Evolutionary conservation across 208 protist species (phyloP).

Genomic region (Crithidia expoeki): DNA sequence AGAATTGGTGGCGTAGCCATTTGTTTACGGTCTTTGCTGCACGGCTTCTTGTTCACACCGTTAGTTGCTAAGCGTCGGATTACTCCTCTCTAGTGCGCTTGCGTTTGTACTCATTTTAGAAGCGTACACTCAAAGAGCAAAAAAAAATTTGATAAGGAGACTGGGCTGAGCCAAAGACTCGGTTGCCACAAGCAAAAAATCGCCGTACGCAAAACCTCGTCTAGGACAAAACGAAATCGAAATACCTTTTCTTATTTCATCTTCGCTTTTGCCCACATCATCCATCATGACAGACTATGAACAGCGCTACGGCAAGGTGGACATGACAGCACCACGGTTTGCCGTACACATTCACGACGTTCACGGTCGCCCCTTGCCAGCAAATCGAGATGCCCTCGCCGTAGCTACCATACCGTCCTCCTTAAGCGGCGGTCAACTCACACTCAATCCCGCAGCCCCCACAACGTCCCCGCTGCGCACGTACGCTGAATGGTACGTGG

Average conservation of each 20-base stretch:
- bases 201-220: background rate
- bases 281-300: constrained; percentile 41
- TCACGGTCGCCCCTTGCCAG: constrained; percentile 22
- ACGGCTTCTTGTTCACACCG: too few relatives aligned
- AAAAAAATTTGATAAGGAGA: too few relatives aligned
- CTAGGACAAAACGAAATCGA: background rate
- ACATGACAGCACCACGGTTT: constrained; percentile 32
- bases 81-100: too few relatives aligned
- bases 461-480: constrained; percentile 27
- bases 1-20: too few relatives aligned
- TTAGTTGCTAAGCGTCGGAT: too few relatives aligned
- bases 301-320: constrained; percentile 48
- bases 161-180: background rate
- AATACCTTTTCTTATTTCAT: background rate
- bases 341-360: constrained; percentile 17
- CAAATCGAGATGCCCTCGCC: background rate
- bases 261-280: background rate
- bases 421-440: background rate
- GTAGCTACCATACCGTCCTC: background rate
- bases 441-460: background rate
- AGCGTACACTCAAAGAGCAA: too few relatives aligned
- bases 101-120: too few relatives aligned
- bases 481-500: constrained; percentile 59
- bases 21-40: too few relatives aligned
- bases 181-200: background rate